Base-by-base conservation (phyloP, 768 basidiomycete genomes). In the Leccinum boreale region DNA sequence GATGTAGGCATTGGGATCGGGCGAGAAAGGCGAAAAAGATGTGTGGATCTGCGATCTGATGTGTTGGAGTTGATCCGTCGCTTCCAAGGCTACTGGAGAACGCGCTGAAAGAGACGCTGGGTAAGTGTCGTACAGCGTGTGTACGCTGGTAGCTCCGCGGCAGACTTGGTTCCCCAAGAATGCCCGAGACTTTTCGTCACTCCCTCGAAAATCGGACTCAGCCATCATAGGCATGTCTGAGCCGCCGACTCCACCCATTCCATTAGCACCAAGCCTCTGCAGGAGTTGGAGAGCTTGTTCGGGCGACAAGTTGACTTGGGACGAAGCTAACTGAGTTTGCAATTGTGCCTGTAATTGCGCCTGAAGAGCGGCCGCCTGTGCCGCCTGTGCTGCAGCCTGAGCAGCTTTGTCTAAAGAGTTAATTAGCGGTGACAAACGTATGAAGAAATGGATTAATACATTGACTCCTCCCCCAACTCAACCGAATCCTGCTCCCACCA, bases 401-500 rank as follows among this genome's bases (percentile, higher is more conserved):
- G 92, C 91, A 17, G 92, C 92, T 78, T 94, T 94, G 71, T 93
- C 92, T 92, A 59, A 28, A 53, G 45, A 44, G 49, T 39, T 12
- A 49, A 52, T 62, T 12, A 64, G 54, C 60, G 46, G 44, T 17
- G 29, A 54, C 24, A 23, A 47, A 36, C 15, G 9, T 33, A 42
- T 21, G 39, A 10, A 31, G 15, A 33, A 52, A 44, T 3, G 17
- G 24, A 50, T 5, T 39, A 52, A 52, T 62, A 93, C 92, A 93
- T 82, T 95, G 93, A 73, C 90, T 92, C 49, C 94, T 80, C 44
- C 94, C 94, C 94, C 94, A 97, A 67, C 90, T 92, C 61, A 96
- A 74, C 35, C 94, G 82, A 62, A 97, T 94, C 65, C 91, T 81
- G 62, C 92, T 93, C 15, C 94, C 94, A 33, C 92, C 93, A 62